phyloP scores from a whole-genome alignment of 2,329 filamentous ascomycete genomes.

The Blumeria graminis region DNA sequence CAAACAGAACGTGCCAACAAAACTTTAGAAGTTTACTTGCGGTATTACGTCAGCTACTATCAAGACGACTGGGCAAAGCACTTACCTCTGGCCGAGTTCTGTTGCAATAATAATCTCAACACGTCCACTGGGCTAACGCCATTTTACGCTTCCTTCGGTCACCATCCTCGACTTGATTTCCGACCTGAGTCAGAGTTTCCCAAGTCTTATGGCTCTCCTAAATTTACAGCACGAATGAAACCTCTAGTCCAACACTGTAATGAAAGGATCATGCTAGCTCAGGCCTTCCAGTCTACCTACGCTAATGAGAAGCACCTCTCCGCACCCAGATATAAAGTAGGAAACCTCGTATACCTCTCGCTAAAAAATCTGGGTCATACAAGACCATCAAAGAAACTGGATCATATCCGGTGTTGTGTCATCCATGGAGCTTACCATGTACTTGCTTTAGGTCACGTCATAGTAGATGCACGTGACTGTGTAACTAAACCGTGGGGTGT shows the following conservation, averaged over 20 bases:
- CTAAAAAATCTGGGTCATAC: too few species aligned
- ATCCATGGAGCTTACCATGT: too few species aligned
- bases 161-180: neutral
- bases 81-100: neutral
- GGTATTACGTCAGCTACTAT: too few species aligned
- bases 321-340: neutral
- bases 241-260: neutral
- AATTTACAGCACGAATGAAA: neutral
- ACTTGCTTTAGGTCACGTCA: too few species aligned
- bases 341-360: neutral
- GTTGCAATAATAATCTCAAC: neutral
- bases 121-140: neutral
- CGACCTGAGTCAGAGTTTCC: neutral
- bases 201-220: neutral
- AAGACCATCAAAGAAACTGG: too few species aligned
- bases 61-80: too few species aligned
- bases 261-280: neutral
- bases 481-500: too few species aligned
- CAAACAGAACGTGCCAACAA: too few species aligned
- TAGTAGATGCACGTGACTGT: too few species aligned
- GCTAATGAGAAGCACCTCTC: neutral
- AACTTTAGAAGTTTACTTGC: too few species aligned
- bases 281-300: neutral
- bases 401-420: too few species aligned
- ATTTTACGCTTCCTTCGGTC: neutral